Evolutionary conservation across 768 basidiomycete genomes (phyloP).

Genomic region (Phylloporus sp.): DNA sequence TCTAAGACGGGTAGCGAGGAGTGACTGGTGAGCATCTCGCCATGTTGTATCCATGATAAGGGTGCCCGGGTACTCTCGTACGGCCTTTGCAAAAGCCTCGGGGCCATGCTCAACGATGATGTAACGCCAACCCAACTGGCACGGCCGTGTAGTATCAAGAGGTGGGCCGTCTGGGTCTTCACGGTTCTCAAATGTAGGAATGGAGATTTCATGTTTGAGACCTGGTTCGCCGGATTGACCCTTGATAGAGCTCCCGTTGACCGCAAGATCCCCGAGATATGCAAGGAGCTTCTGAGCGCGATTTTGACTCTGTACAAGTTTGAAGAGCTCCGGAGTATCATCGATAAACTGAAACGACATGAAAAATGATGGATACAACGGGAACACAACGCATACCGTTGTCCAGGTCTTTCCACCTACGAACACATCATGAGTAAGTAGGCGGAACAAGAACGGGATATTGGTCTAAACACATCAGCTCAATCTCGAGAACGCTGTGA

Average conservation of each 20-base stretch:
- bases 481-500: neutral
- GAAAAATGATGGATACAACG: neutral
- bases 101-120: slow-evolving; percentile 98
- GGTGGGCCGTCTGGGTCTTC: slow-evolving; percentile 71
- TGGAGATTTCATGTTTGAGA: slow-evolving; percentile 79
- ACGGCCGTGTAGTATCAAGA: slow-evolving; percentile 79
- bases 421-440: slow-evolving; percentile 95
- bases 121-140: slow-evolving; percentile 92
- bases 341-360: slow-evolving; percentile 79
- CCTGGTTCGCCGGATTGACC: slow-evolving; percentile 95
- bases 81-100: slow-evolving; percentile 97
- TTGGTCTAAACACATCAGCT: slow-evolving; percentile 63
- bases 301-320: slow-evolving; percentile 95
- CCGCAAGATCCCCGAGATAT: slow-evolving; percentile 95
- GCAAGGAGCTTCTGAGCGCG: slow-evolving; percentile 96
- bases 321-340: slow-evolving; percentile 99
- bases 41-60: slow-evolving; percentile 99
- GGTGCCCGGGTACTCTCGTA: slow-evolving; percentile 91
- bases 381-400: slow-evolving; percentile 49
- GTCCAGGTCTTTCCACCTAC: slow-evolving; percentile 98
- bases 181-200: slow-evolving; percentile 76
- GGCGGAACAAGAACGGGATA: slow-evolving; percentile 98
- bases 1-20: slow-evolving; percentile 92
- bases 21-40: slow-evolving; percentile 98
- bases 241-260: slow-evolving; percentile 97